Evolutionary conservation across 257 asterid species (phyloP).

Genomic region (Capsicum chinense): DNA sequence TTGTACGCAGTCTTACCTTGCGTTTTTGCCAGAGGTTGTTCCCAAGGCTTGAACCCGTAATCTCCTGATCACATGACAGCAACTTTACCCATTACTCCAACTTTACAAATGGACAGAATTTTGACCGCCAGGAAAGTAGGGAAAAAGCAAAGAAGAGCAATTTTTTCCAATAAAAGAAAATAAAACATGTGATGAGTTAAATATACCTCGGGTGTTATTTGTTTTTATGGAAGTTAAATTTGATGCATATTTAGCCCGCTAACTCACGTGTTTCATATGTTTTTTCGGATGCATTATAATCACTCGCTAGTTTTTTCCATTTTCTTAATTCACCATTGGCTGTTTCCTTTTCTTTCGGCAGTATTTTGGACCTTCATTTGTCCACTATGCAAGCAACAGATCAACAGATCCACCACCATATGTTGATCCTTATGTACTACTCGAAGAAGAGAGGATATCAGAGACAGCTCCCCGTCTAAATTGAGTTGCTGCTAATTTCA

Average conservation of each 20-base stretch:
- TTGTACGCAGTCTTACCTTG: too few species aligned
- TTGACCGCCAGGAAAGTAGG: slow-evolving; percentile 2
- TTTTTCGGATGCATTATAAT: background rate
- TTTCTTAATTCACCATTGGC: slow-evolving; percentile 5
- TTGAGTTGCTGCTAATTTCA: slow-evolving; percentile 42
- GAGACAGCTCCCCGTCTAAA: slow-evolving; percentile 66
- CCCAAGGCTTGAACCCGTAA: too few species aligned
- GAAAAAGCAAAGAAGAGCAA: background rate
- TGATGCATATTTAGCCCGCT: background rate
- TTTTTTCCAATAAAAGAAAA: background rate
- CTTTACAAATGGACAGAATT: background rate
- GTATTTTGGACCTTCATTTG: slow-evolving; percentile 82
- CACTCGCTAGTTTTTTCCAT: background rate
- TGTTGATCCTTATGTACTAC: slow-evolving; percentile 77
- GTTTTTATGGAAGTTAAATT: background rate
- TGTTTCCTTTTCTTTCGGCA: slow-evolving; percentile 43
- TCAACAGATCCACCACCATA: slow-evolving; percentile 54
- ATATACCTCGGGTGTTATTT: background rate
- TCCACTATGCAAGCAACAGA: slow-evolving; percentile 62
- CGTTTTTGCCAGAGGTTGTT: too few species aligned
- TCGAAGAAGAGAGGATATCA: slow-evolving; percentile 77
- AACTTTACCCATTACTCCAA: too few species aligned
- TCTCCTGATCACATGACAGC: too few species aligned
- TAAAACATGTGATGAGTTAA: background rate
- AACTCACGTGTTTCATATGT: background rate